Evolutionary conservation across 192 early-diverging fungal species (phyloP).

Genomic region (Thoreauomyces humboldtii): DNA sequence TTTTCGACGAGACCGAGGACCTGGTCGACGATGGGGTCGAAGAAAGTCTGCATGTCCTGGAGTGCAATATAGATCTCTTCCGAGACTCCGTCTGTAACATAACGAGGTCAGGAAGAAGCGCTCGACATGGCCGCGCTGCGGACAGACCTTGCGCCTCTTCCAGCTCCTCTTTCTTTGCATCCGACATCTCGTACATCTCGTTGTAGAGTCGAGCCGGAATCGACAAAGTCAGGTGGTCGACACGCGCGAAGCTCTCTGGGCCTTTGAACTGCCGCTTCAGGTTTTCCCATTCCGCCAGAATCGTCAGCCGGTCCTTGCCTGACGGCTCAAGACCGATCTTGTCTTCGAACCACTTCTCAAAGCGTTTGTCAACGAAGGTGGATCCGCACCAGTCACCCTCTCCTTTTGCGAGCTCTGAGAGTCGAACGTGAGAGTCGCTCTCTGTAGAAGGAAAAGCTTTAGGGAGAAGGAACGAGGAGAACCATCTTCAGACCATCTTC

Average conservation of each 20-base stretch:
- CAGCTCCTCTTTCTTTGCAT: constrained; percentile 1
- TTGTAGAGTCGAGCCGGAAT: constrained; percentile 14
- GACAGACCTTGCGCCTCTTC: background rate
- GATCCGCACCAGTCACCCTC: constrained; percentile 22
- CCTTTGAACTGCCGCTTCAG: constrained; percentile 22
- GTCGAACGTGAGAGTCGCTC: too few relatives aligned
- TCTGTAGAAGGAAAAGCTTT: too few relatives aligned
- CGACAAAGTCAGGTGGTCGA: background rate
- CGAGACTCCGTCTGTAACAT: constrained; percentile 9
- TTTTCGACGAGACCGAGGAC: constrained; percentile 12
- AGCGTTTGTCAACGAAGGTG: constrained; percentile 18
- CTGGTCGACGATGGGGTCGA: constrained; percentile 25
- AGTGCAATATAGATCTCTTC: constrained; percentile 26
- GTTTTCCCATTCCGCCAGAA: constrained; percentile 8
- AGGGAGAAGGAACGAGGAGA: too few relatives aligned
- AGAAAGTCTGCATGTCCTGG: constrained; percentile 25
- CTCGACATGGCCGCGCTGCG: too few relatives aligned
- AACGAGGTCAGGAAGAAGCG: too few relatives aligned
- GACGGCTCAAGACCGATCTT: constrained; percentile 7
- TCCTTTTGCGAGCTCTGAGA: constrained; percentile 5
- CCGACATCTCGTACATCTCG: constrained; percentile 4
- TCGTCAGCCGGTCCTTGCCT: too few relatives aligned
- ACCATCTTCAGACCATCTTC: too few relatives aligned
- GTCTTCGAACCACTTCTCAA: constrained; percentile 6
- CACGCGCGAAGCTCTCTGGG: background rate